Percentiles rank a stretch among this genome's conserved stretches.
Evolutionary conservation across 768 basidiomycete genomes (phyloP).

Genomic region (Daedalea quercina): DNA sequence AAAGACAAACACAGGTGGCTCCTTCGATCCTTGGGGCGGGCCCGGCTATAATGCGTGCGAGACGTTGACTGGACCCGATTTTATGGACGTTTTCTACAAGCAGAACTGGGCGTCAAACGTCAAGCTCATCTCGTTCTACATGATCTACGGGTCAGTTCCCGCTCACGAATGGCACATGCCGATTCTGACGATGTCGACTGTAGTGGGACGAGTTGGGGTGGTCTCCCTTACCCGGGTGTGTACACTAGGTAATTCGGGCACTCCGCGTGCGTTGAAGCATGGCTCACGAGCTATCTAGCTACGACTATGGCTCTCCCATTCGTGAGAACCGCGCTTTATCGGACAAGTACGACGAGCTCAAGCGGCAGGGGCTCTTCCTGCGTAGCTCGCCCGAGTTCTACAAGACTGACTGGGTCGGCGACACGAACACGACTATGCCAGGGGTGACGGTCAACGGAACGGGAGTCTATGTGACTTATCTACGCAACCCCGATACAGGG

Average conservation of each 20-base stretch:
- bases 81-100: conserved; percentile 74
- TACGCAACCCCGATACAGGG: conserved; percentile 62
- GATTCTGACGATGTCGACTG: background rate
- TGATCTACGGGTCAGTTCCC: conserved; percentile 62
- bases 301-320: conserved; percentile 76
- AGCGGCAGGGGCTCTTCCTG: conserved; percentile 71
- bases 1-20: conserved; percentile 52
- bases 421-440: conserved; percentile 43
- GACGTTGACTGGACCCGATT: conserved; percentile 62
- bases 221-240: conserved; percentile 70
- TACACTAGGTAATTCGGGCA: conserved; percentile 34
- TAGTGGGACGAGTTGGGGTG: conserved; percentile 85
- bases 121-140: conserved; percentile 80
- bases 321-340: conserved; percentile 62
- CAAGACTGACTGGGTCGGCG: conserved; percentile 71
- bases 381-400: conserved; percentile 74
- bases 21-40: conserved; percentile 80
- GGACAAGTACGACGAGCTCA: conserved; percentile 70
- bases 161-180: no score
- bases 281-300: conserved; percentile 34
- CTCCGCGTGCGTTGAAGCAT: background rate
- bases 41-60: conserved; percentile 66
- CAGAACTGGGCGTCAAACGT: conserved; percentile 77
- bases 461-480: conserved; percentile 50
- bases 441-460: conserved; percentile 31